Conservation (phyloP, 2,329 filamentous ascomycete species). For the Botrytis pseudocinerea region DNA sequence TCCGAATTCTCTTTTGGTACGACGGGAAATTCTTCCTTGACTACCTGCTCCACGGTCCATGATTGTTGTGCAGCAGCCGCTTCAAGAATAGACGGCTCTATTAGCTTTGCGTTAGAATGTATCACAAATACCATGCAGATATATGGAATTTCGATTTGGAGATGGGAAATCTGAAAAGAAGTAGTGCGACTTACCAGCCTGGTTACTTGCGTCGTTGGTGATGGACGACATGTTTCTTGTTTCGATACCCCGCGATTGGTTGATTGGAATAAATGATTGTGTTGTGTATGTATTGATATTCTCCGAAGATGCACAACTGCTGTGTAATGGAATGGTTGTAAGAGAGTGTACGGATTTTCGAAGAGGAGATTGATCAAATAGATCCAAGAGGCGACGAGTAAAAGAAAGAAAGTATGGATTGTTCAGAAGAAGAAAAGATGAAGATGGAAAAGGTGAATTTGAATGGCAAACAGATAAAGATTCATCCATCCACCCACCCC, state of each 20-base stretch:
- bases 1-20: conserved; percentile 59
- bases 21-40: conserved; percentile 58
- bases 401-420: not conserved
- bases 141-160: not conserved
- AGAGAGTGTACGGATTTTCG: conserved; percentile 8
- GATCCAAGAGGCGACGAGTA: not conserved
- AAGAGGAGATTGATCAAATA: not conserved
- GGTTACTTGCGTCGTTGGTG: not conserved
- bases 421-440: not conserved
- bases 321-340: conserved; percentile 6
- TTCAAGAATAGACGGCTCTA: conserved; percentile 4
- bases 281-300: not conserved
- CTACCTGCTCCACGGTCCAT: conserved; percentile 62
- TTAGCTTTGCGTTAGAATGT: not conserved
- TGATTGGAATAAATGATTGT: not conserved
- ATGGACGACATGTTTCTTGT: conserved; percentile 6
- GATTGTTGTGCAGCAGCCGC: conserved; percentile 27
- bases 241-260: conserved; percentile 15
- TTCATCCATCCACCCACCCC: not conserved
- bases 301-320: conserved; percentile 9
- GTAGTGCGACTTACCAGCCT: conserved; percentile 13
- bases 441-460: not conserved
- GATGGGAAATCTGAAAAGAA: not conserved
- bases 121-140: not conserved
- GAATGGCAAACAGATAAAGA: not conserved